These are phyloP conservation scores for Eremothecium sinecaudum DNA, from an alignment of 1,139 yeast species.

Conservation along the genomic window DNA sequence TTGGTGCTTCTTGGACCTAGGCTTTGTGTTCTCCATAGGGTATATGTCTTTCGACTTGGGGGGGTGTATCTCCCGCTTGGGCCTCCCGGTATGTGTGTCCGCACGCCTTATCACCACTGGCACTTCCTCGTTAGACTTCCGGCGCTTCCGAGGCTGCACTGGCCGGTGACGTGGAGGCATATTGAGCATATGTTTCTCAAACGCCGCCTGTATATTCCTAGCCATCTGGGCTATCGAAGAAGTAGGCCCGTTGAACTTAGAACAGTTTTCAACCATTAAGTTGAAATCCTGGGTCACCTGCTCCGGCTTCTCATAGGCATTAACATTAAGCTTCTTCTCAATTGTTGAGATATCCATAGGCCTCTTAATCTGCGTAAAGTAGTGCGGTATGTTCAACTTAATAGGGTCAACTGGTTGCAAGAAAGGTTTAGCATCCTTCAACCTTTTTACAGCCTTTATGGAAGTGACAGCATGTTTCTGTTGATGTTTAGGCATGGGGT, in stretches of 20 bases:
- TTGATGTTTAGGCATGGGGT: constrained; percentile 85
- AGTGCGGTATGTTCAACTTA: constrained; percentile 82
- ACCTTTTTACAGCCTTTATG: constrained; percentile 72
- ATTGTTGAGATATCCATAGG: constrained; percentile 95
- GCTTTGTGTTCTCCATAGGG: constrained; percentile 68
- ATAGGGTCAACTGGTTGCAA: constrained; percentile 82
- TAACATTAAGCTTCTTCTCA: constrained; percentile 61
- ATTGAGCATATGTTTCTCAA: constrained; percentile 85
- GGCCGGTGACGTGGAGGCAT: constrained; percentile 76
- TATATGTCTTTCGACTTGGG: constrained; percentile 84
- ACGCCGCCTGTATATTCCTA: constrained; percentile 76
- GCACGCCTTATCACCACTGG: constrained; percentile 50
- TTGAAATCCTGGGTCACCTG: constrained; percentile 74
- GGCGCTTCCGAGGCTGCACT: constrained; percentile 21
- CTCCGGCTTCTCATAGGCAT: constrained; percentile 62
- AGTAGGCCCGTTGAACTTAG: constrained; percentile 73
- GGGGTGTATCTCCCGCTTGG: constrained; percentile 93
- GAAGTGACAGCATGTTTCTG: constrained; percentile 50
- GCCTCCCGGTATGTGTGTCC: constrained; percentile 53
- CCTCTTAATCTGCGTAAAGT: constrained; percentile 67
- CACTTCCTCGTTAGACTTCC: constrained; percentile 24
- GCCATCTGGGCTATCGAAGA: constrained; percentile 88
- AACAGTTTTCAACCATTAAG: constrained; percentile 75
- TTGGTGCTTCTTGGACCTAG: constrained; percentile 84
- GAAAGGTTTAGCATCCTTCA: constrained; percentile 90